phyloP scores from a whole-genome alignment of 345 rosid species.

The Eucalyptus regnans region DNA sequence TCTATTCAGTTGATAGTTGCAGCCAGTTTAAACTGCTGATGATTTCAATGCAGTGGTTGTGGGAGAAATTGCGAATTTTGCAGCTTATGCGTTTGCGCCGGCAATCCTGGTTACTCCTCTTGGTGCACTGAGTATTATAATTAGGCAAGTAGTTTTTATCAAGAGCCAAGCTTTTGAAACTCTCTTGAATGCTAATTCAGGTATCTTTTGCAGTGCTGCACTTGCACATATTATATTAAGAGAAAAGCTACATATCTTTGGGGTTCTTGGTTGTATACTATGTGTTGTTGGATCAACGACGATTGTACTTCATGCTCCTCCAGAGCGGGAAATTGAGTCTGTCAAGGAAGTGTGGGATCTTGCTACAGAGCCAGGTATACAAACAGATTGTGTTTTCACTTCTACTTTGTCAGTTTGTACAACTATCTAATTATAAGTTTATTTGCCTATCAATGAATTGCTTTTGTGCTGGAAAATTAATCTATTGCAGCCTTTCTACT shows the following conservation, averaged over 20 bases:
- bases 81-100: slow-evolving; percentile 97
- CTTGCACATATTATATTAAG: slow-evolving; percentile 82
- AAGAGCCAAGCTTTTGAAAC: background rate
- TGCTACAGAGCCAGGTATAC: slow-evolving; percentile 94
- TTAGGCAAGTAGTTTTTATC: slow-evolving; percentile 38
- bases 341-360: slow-evolving; percentile 92
- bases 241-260: slow-evolving; percentile 80
- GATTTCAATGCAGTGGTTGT: slow-evolving; percentile 58
- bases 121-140: slow-evolving; percentile 91
- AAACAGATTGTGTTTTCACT: background rate
- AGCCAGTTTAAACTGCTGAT: slow-evolving; percentile 3
- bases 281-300: slow-evolving; percentile 97
- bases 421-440: background rate
- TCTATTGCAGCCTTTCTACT: slow-evolving; percentile 74
- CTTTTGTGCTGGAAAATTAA: background rate
- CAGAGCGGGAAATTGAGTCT: slow-evolving; percentile 79
- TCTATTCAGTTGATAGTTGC: background rate
- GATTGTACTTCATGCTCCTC: slow-evolving; percentile 96
- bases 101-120: slow-evolving; percentile 96
- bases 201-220: slow-evolving; percentile 57
- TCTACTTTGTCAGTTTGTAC: background rate
- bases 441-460: background rate
- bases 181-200: background rate
- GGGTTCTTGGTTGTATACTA: slow-evolving; percentile 87
- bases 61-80: slow-evolving; percentile 96